Percentiles rank a stretch among this genome's conserved stretches.
These are phyloP conservation scores for Alnus rubra DNA, from an alignment of 306 rosid species.

Conservation along the genomic window DNA sequence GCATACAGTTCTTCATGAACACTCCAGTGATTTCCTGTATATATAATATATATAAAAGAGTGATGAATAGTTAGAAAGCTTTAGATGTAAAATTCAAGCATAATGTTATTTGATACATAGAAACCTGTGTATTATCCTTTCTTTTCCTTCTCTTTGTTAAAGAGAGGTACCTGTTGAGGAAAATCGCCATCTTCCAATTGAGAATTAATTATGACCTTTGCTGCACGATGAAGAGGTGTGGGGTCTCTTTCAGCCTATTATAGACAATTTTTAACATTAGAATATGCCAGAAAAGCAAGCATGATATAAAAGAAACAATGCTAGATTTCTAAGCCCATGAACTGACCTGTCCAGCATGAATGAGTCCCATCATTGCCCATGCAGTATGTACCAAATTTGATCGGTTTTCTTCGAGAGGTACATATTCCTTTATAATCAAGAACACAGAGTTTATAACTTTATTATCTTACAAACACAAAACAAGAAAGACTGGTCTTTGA, in stretches of 20 bases:
- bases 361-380: constrained; percentile 71
- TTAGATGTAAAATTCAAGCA: background rate
- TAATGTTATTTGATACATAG: too few relatives aligned
- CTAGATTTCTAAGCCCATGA: background rate
- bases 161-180: constrained; percentile 57
- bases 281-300: background rate
- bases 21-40: constrained; percentile 57
- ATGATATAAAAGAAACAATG: background rate
- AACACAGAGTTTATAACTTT: background rate
- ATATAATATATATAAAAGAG: background rate
- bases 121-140: too few relatives aligned
- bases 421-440: constrained; percentile 32
- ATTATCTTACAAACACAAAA: background rate
- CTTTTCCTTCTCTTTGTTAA: background rate
- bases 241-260: constrained; percentile 56
- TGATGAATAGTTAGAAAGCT: background rate
- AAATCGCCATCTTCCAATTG: constrained; percentile 66
- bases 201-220: constrained; percentile 55
- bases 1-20: constrained; percentile 61
- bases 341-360: constrained; percentile 56
- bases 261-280: background rate
- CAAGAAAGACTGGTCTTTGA: background rate
- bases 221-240: constrained; percentile 59
- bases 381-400: constrained; percentile 71
- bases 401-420: constrained; percentile 50